Evolutionary conservation across 163 green algal genomes (phyloP).

Genomic region (Chlorella variabilis): DNA sequence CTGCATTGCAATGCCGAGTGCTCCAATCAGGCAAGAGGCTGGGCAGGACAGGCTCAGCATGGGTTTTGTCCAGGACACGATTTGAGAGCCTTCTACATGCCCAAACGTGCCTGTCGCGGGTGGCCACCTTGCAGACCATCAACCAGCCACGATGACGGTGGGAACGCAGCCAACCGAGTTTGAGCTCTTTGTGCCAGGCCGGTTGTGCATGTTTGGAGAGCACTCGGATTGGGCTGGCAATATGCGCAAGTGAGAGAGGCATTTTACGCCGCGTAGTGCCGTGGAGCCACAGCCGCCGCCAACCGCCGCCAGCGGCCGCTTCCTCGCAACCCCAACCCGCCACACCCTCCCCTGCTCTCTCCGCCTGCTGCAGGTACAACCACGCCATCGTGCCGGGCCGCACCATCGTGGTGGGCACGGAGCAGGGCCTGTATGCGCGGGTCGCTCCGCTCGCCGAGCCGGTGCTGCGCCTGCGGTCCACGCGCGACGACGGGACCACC

Average conservation of each 20-base stretch:
- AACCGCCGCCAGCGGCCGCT: not conserved
- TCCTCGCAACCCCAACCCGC: no score
- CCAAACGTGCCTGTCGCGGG: no score
- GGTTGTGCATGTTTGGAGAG: constrained; percentile 72
- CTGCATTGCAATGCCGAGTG: no score
- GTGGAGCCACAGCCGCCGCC: not conserved
- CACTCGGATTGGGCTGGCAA: constrained; percentile 66
- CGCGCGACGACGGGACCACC: constrained; percentile 23
- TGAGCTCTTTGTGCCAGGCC: constrained; percentile 65
- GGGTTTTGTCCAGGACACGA: no score
- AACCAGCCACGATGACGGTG: no score
- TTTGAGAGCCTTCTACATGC: no score
- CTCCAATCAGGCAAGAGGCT: no score
- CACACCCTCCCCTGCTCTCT: not conserved
- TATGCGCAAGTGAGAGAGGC: constrained; percentile 39
- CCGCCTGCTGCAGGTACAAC: constrained; percentile 40
- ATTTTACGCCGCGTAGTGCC: not conserved
- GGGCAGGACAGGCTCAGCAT: no score
- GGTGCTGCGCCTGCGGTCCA: constrained; percentile 45
- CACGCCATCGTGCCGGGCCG: constrained; percentile 41
- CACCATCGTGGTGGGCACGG: constrained; percentile 66
- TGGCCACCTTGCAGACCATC: no score
- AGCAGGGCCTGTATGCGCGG: constrained; percentile 60
- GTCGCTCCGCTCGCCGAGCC: constrained; percentile 4
- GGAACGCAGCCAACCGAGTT: not conserved